Base-by-base conservation (phyloP, 2,329 filamentous ascomycete genomes). In the Paecilomyces fulvus region DNA sequence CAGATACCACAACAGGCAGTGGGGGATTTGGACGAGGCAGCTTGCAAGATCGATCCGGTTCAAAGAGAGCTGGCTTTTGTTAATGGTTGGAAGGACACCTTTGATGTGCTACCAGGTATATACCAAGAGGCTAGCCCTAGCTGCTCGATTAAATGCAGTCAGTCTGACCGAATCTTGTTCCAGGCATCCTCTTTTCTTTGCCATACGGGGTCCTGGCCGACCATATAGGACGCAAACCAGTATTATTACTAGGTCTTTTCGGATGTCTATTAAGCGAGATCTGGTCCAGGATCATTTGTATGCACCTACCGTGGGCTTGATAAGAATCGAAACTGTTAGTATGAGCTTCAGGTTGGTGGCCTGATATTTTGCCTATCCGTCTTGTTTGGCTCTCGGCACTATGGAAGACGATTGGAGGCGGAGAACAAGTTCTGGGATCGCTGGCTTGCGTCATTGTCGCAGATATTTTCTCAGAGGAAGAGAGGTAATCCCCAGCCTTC, bases 51-150 rank as follows among this genome's bases (percentile, higher is more conserved):
- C 5, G 67, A 67, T 23, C 55, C 56, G 12, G 66, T 70, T 12
- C 68, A 70, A 51, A 64, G 59, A 14, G 67, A 70, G 52, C 50
- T 70, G 49, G 68, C 68, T 10, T 50, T 70, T 11, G 49, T 70
- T 4, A 58, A 61, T 12, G 68, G 68, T 1, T 68, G 65, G 56
- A 67, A 68, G 52, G 62, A 65, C 28, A 67, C 62, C 5, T 59
- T 64, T 21, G 61, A 61, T 5, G 33, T 20, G 6, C 25, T 69
- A 17, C 65, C 66, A 23, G 56, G 65, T 62, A 59, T 55, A 52
- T 54, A 7, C 12, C 51, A 30, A 7, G 25, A 20, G 49, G n/a
- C 8, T 7, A 52, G 31, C 25, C 14, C 5, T 6, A 37, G 12
- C 6, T 37, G 33, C n/a, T 2, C 33, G n/a, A 14, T 14, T n/a